Base-by-base conservation (phyloP, 306 rosid species). In the Lathyrus sativus region DNA sequence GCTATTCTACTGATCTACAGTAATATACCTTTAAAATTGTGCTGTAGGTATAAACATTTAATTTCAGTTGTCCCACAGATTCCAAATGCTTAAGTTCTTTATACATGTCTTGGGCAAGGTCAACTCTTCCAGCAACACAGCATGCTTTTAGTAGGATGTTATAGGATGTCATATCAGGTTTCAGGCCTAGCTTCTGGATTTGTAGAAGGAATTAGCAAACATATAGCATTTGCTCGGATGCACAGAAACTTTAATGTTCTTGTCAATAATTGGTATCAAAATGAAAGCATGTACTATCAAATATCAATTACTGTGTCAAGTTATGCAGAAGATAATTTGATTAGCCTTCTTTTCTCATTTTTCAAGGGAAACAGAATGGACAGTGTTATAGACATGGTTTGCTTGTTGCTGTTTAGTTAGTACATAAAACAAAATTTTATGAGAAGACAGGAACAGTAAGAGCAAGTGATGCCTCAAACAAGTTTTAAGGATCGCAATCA, bases 31-130 rank as follows among this genome's bases (percentile, higher is more conserved):
- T 93, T 65, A 90, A 84, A 70, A 93, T 86, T 35, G 98, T 93
- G 85, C 98, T 90, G 93, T 93, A 93, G 55, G 98, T 93, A 81
- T 90, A 93, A 79, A 90, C 93, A 76, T 90, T 93, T 85, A 90
- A 77, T 74, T 90, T 93, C 80, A 93, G 73, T 68, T 72, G 77
- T 76, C 93, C 96, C 22, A 57, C 71, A 24, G 90, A 89, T 83
- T 92, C 96, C 83, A 88, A 82, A 71, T 88, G 85, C 63, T 83
- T 86, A 39, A 93, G 88, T 67, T 93, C 96, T 83, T 48, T 75
- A 61, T 93, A 93, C 56, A 90, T 86, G 68, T 90, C 90, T 78
- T 86, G 87, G 57, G 98, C 96, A 74, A 90, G 37, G 78, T 93
- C 96, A 84, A 93, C 96, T 86, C 97, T 88, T 78, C 91, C 96